Percentiles rank a stretch among this genome's conserved stretches.
Evolutionary conservation across 805 yeast genomes (phyloP).

Genomic region (Saccharomyces eubayanus): DNA sequence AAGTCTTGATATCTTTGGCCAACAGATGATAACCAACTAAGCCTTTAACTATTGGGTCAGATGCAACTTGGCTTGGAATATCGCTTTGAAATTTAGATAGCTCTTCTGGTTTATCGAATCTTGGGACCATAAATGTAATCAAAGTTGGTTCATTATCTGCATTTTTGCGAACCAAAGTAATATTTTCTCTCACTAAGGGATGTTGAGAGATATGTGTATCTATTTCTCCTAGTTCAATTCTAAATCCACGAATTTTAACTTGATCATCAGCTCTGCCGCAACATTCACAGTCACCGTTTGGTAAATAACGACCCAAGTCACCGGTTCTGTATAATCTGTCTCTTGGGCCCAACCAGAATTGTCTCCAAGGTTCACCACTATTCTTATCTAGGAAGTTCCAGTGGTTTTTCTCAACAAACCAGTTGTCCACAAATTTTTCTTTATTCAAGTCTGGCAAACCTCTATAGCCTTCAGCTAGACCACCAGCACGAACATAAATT

Average conservation of each 20-base stretch:
- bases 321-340: constrained; percentile 96
- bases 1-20: constrained; percentile 72
- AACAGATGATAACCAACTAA: constrained; percentile 67
- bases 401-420: constrained; percentile 68
- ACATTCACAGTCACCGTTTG: constrained; percentile 96
- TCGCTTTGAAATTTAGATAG: constrained; percentile 38
- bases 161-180: constrained; percentile 86
- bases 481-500: constrained; percentile 96
- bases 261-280: constrained; percentile 99
- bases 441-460: constrained; percentile 82
- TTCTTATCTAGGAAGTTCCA: constrained; percentile 54
- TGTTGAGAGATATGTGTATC: constrained; percentile 96
- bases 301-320: constrained; percentile 90
- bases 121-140: constrained; percentile 87
- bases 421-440: constrained; percentile 80
- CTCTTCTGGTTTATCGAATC: constrained; percentile 43
- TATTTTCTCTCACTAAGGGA: constrained; percentile 83
- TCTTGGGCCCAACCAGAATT: constrained; percentile 86
- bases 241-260: constrained; percentile 95
- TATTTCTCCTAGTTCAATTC: constrained; percentile 96
- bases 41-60: constrained; percentile 69
- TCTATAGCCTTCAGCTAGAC: constrained; percentile 93
- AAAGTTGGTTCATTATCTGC: constrained; percentile 87
- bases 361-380: constrained; percentile 54
- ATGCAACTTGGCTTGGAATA: constrained; percentile 33